Base-by-base conservation (phyloP, 768 basidiomycete genomes). In the Cantharellus cinnabarinus region DNA sequence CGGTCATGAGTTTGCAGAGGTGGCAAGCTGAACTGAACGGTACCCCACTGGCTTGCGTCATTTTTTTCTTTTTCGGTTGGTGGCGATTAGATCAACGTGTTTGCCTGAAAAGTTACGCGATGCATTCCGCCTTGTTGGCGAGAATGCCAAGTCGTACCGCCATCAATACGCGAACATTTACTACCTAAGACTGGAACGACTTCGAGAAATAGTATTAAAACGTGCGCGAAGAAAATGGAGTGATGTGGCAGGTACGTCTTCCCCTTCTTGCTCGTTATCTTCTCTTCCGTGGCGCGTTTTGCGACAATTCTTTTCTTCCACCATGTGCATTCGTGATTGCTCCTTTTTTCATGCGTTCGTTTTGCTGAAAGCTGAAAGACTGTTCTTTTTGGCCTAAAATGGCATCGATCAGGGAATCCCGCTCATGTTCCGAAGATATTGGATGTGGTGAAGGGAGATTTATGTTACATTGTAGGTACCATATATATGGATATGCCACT, bases 401-500 rank as follows among this genome's bases (percentile, higher is more conserved):
- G 7, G 52, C 52, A 10, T 10, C 35, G 52, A 54, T 37, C 38
- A 88, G 87, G 81, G 4, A 73, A 76, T 5, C 89, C 90, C 0
- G 66, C 75, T 5, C 75, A 82, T 39, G 78, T 93, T n/a, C 76
- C 81, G 3, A 77, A 88, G 39, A 85, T 94, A 2, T 79, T 95
- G 3, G 94, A 98, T 60, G 83, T 98, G 4, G 72, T 81, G 52
- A 86, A 89, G 64, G 83, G 84, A 0, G 74, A 84, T 65, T 73
- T 94, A 58, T 95, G 90, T 69, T 97, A 84, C 69, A 78, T 98
- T 62, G 74, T 95, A 58, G 95, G 95, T 2, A 99, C 95, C 0
- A 82, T 97, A 3, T 99, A 97, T 69, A 84, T 98, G 81, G 91
- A 99, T 61, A 99, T 99, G 95, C 89, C 91, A 4, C 75, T 98